phyloP scores from a whole-genome alignment of 768 basidiomycete genomes.

The Fomitopsis pulvina region DNA sequence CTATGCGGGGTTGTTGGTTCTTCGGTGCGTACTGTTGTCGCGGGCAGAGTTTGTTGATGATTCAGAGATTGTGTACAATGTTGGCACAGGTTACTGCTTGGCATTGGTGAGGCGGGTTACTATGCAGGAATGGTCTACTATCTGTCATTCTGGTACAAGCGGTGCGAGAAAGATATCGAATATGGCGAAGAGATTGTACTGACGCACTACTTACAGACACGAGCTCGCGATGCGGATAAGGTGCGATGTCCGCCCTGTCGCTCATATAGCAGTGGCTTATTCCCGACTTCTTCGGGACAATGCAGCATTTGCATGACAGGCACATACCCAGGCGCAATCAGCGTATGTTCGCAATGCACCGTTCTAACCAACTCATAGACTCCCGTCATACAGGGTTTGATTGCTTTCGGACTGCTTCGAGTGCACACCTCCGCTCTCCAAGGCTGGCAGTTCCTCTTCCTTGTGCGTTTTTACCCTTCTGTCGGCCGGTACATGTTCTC shows the following conservation, averaged over 20 bases:
- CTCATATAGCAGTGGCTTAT: not conserved
- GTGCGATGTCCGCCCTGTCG: constrained; percentile 18
- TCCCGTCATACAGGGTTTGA: constrained; percentile 33
- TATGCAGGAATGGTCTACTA: constrained; percentile 60
- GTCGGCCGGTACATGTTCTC: not conserved
- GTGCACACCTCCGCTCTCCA: constrained; percentile 38
- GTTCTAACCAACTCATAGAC: not conserved
- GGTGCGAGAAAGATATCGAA: not conserved
- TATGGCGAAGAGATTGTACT: not conserved
- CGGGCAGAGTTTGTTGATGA: not conserved
- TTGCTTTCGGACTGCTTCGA: constrained; percentile 51
- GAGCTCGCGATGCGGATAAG: constrained; percentile 47
- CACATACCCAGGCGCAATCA: constrained; percentile 49
- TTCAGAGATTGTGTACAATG: not conserved
- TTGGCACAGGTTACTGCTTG: constrained; percentile 48
- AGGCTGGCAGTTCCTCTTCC: constrained; percentile 55
- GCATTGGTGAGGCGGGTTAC: constrained; percentile 56
- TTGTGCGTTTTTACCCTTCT: constrained; percentile 25
- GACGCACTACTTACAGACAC: constrained; percentile 22
- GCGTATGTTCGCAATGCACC: constrained; percentile 22
- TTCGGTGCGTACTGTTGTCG: constrained; percentile 29
- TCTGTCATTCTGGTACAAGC: constrained; percentile 44
- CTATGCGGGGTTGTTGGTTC: constrained; percentile 39
- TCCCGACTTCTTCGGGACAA: not conserved
- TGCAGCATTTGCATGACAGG: constrained; percentile 51